phyloP scores from a whole-genome alignment of 306 rosid genomes.

The Luffa aegyptiaca region DNA sequence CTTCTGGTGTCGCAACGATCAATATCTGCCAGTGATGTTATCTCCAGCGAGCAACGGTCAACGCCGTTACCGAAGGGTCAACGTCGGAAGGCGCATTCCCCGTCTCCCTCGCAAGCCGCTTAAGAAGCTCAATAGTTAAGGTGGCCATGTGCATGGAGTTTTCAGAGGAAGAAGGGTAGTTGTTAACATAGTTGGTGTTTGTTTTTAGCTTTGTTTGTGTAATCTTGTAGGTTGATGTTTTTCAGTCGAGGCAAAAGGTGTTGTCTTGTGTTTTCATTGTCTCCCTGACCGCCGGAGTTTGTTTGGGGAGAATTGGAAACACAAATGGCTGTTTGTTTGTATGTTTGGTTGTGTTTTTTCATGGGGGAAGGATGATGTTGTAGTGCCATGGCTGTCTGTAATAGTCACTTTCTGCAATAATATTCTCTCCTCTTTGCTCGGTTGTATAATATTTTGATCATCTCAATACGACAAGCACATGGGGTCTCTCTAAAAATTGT shows the following conservation, averaged over 20 bases:
- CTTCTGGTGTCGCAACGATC: constrained; percentile 28
- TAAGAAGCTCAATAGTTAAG: background rate
- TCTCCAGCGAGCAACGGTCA: constrained; percentile 32
- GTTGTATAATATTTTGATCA: background rate
- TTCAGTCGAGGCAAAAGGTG: background rate
- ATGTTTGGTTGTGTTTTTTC: background rate
- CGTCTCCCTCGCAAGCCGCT: constrained; percentile 8
- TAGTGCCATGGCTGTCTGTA: background rate
- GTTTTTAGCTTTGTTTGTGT: background rate
- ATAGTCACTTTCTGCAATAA: background rate
- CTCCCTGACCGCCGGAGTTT: constrained; percentile 1
- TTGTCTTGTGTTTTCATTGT: constrained; percentile 16
- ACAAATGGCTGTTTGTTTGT: background rate
- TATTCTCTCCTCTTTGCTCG: background rate
- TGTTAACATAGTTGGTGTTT: background rate
- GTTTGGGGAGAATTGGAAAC: constrained; percentile 30
- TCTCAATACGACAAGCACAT: background rate
- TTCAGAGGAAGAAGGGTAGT: background rate
- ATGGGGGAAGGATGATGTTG: background rate
- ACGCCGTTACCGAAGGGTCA: background rate
- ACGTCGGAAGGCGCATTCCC: constrained; percentile 13
- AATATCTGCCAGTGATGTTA: constrained; percentile 26
- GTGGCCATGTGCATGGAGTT: too few relatives aligned
- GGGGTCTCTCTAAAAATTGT: background rate
- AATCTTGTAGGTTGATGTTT: background rate